Evolutionary conservation across 139 green algal species (phyloP).

Genomic region (Chlamydomonas incerta): DNA sequence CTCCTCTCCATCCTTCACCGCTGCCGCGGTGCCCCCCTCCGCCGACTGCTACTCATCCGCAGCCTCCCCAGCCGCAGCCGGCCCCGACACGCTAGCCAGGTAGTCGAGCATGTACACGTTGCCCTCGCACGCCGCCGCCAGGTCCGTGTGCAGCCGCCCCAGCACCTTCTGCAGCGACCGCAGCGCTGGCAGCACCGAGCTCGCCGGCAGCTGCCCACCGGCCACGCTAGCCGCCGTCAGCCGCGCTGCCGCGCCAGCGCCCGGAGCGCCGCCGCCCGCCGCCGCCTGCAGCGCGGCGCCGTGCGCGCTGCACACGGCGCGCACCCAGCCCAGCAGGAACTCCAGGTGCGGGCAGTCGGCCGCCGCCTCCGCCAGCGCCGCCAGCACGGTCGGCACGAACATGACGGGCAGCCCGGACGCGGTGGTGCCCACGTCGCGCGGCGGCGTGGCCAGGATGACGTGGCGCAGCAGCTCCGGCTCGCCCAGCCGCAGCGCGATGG

Average conservation of each 20-base stretch:
- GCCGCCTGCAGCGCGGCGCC: slow-evolving; percentile 62
- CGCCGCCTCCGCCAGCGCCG: slow-evolving; percentile 68
- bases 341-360: slow-evolving; percentile 82
- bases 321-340: slow-evolving; percentile 81
- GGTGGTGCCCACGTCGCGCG: slow-evolving; percentile 56
- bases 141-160: slow-evolving; percentile 70
- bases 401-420: slow-evolving; percentile 68
- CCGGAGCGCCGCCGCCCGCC: background rate
- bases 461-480: slow-evolving; percentile 75
- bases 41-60: background rate
- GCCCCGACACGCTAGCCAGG: slow-evolving; percentile 49
- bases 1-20: background rate
- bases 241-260: background rate
- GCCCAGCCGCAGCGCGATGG: slow-evolving; percentile 85
- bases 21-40: background rate
- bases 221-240: background rate
- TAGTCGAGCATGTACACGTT: slow-evolving; percentile 90
- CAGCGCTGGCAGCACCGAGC: slow-evolving; percentile 54
- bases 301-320: slow-evolving; percentile 65
- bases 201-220: background rate
- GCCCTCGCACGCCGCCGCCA: slow-evolving; percentile 68
- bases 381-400: slow-evolving; percentile 63
- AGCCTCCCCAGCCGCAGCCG: background rate
- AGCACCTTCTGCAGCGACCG: slow-evolving; percentile 76
- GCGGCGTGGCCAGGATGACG: slow-evolving; percentile 67